Base-by-base conservation (phyloP, 2,329 filamentous ascomycete genomes). In the Curvularia hawaiiensis region DNA sequence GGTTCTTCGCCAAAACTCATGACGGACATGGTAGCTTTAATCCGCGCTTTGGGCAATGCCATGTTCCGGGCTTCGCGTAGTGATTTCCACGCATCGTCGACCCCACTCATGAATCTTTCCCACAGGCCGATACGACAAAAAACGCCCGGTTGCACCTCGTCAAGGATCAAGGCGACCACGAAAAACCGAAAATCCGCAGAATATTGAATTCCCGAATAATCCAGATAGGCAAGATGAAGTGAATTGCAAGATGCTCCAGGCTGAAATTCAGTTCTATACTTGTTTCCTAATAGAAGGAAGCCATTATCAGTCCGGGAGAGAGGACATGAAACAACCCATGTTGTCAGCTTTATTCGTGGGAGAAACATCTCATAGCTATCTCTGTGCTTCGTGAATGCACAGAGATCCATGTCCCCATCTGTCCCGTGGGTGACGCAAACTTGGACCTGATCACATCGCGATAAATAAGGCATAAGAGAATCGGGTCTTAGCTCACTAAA, bases 31-130 rank as follows among this genome's bases (percentile, higher is more conserved):
- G 11, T 31, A 31, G 30, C 9, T 8, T 12, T 9, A 28, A 2
- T 1, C 12, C 12, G 30, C 26, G 6, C 26, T 28, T 1, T 6
- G 26, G 26, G 9, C 30, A 31, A 9, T 31, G 9, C 30, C 10
- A 31, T 11, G 3, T 31, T 8, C 16, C 38, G 14, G 2, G 18
- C 8, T 1, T 38, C 31, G 16, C 14, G 7, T 7, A 22, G 18
- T 2, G 45, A 38, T 22, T 8, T 35, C 4, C 18, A 22, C 4
- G 3, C 12, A 35, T 3, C 1, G 10, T 2, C 3, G 10, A 9
- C 30, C 12, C 0, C 1, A 4, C 8, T 4, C 1, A 22, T 5
- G 16, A 2, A 3, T n/a, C 4, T 0, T 6, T 2, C 2, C 31
- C 46, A 49, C 16, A 11, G 9, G 5, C 31, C 46, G n/a, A 49